These are phyloP conservation scores for Candida corydali DNA, from an alignment of 805 yeast genomes.

Conservation along the genomic window DNA sequence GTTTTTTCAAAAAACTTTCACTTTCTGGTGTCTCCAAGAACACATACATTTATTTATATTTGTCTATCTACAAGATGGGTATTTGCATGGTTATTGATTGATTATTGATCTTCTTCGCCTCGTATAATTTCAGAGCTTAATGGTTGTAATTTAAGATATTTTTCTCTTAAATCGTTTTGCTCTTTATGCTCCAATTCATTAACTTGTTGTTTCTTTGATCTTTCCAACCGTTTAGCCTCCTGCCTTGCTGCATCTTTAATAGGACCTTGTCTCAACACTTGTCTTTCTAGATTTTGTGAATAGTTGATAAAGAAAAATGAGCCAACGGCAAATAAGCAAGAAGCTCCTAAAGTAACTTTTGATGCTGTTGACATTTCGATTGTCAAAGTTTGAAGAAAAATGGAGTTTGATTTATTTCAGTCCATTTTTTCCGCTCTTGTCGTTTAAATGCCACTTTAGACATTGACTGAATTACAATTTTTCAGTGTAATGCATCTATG, in stretches of 20 bases:
- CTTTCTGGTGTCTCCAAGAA: constrained; percentile 49
- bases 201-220: constrained; percentile 39
- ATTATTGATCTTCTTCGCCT: constrained; percentile 27
- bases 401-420: too few species aligned
- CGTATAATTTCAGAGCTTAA: constrained; percentile 35
- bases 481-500: too few species aligned
- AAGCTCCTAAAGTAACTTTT: constrained; percentile 63
- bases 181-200: constrained; percentile 64
- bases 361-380: constrained; percentile 79
- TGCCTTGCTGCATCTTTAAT: constrained; percentile 73
- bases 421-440: too few species aligned
- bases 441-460: too few species aligned
- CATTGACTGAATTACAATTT: too few species aligned
- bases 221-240: constrained; percentile 40
- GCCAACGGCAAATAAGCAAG: constrained; percentile 51
- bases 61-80: constrained; percentile 1
- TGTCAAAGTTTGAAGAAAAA: too few species aligned
- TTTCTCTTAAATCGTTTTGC: constrained; percentile 56
- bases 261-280: constrained; percentile 76
- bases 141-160: constrained; percentile 61
- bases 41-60: constrained; percentile 31
- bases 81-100: too few species aligned
- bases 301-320: constrained; percentile 68
- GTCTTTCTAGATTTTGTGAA: constrained; percentile 66
- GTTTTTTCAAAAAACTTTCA: constrained; percentile 12